Base-by-base conservation (phyloP, 441 rosid species). In the Corymbia calophylla region DNA sequence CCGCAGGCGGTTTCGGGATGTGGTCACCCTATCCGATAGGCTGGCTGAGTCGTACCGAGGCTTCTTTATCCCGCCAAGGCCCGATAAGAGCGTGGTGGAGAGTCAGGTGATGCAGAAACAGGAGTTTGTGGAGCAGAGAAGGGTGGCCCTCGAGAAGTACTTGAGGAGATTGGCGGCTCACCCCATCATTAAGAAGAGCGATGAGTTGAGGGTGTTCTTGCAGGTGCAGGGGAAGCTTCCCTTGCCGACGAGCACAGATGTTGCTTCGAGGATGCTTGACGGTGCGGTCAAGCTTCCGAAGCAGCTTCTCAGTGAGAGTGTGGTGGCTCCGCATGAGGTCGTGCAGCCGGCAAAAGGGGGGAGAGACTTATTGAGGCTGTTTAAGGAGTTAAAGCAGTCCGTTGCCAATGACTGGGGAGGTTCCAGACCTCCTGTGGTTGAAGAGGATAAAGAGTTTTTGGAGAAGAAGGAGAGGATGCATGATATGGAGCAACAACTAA, bases 81-180 rank as follows among this genome's bases (percentile, higher is more conserved):
- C 99, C 11, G 98, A 97, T 87, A 97, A 97, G 93, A 97, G 91
- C 77, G 97, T 97, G 21, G 97, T 97, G 9, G 98, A 96, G 95
- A 92, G 96, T 53, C 98, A 97, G 91, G 98, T 97, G 81, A 97
- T 97, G 98, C 98, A 97, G 88, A 97, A 97, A 91, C 97, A 96
- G 93, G 98, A 96, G 80, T 97, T 97, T 21, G 98, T 97, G 85
- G 98, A 97, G 95, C 98, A 96, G 92, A 94, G 98, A 90, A 93
- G 98, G 90, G 92, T 97, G 68, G 95, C 96, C 12, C 92, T 97
- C 91, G 98, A 96, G 96, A 97, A 94, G 91, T 97, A 96, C 89
- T 82, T 97, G 94, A 93, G 95, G 88, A 93, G 96, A 91, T 94
- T 97, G 23, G 95, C 93, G 23, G 94, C 90, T 16, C 99, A 97